These are phyloP conservation scores for Lagenaria siceraria DNA, from an alignment of 306 rosid genomes.

Conservation along the genomic window DNA sequence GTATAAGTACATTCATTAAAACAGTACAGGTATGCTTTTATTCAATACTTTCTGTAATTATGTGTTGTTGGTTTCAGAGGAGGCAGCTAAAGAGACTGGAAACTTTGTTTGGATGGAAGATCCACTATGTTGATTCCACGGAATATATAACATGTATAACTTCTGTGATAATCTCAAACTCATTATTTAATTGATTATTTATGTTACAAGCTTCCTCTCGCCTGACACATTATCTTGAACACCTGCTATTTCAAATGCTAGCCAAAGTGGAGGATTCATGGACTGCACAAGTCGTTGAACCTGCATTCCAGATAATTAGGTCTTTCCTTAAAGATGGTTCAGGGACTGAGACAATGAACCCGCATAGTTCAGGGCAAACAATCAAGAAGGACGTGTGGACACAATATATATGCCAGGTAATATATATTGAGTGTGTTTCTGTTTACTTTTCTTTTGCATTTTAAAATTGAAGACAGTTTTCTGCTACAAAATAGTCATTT, in stretches of 20 bases:
- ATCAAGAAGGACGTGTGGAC: constrained; percentile 78
- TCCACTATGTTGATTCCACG: constrained; percentile 58
- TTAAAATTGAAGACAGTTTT: neutral
- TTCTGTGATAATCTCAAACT: neutral
- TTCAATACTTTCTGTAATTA: neutral
- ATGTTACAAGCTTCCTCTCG: neutral
- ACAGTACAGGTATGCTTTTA: neutral
- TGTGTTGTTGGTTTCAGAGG: constrained; percentile 33
- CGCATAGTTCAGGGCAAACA: constrained; percentile 22
- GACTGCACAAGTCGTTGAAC: constrained; percentile 50
- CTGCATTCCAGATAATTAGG: constrained; percentile 34
- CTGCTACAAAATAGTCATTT: neutral
- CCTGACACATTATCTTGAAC: neutral
- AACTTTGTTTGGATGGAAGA: constrained; percentile 60
- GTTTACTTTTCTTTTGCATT: neutral
- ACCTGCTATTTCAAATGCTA: constrained; percentile 12
- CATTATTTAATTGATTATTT: neutral
- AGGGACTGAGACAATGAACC: constrained; percentile 12
- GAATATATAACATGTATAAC: constrained; percentile 51
- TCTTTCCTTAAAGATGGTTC: constrained; percentile 37
- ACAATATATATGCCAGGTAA: constrained; percentile 70
- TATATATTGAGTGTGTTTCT: neutral
- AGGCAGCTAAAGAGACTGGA: constrained; percentile 61
- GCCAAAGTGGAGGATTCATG: constrained; percentile 59
- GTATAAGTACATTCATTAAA: neutral